Evolutionary conservation across 2,329 filamentous ascomycete species (phyloP), one percentile per base, ranked within the genome.

Genomic region (Orbilia brochopaga): DNA sequence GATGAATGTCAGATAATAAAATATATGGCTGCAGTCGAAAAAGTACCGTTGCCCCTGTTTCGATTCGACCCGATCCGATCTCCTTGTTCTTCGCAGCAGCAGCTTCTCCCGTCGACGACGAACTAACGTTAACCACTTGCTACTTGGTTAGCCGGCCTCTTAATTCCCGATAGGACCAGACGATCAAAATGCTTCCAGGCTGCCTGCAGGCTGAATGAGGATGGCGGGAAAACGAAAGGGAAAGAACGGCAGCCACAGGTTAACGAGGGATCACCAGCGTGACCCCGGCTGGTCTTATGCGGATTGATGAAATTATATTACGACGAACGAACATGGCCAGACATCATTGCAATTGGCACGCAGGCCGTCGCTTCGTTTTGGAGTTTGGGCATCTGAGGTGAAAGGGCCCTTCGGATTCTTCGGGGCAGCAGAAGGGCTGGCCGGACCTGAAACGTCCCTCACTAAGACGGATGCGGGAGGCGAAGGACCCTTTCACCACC

Each of bases 401-500:
- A 48, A 61, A 69, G 44, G 19, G 15, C 44, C 8, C 17, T 21
- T 62, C 57, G 52, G 58, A 44, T 42, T 40, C 32, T 57, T 69
- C 64, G 67, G 67, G 60, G 60, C 55, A 48, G 60, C 55, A 48
- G 44, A 48, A 48, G 44, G 50, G 56, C 64, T 62, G 57, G 27
- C 60, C 67, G 60, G 67, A 60, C 67, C 56, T 72, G 67, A 72
- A 72, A 72, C 67, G 40, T 42, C 60, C 67, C 58, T 72, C 40
- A 65, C 67, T 72, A 72, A 60, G 60, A 65, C 67, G 67, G 67
- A 72, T 72, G 55, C 56, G 67, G 67, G 67, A 72, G 67, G 67
- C 66, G 53, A 70, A 60, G 62, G 53, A 70, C 53, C 65, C 64
- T 52, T 32, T 8, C 27, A 3, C 27, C 27, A 32, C 27, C 27